phyloP scores from a whole-genome alignment of 2,329 filamentous ascomycete species.

The Fusarium nurragi region DNA sequence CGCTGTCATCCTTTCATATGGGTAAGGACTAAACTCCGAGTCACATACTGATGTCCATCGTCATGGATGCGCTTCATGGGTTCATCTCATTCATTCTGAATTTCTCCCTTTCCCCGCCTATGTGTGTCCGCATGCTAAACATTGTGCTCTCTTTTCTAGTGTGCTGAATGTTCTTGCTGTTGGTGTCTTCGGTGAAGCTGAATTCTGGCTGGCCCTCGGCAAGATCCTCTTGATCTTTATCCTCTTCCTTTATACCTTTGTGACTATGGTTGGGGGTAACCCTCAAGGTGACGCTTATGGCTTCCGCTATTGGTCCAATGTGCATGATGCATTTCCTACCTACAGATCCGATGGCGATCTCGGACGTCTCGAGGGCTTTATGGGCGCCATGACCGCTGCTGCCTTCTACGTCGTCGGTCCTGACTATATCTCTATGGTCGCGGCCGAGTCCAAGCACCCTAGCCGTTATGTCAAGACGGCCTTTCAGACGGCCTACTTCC shows the following conservation, averaged over 20 bases:
- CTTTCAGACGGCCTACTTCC: constrained; percentile 79
- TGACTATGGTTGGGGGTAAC: constrained; percentile 39
- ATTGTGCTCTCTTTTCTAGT: constrained; percentile 25
- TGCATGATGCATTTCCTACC: constrained; percentile 24
- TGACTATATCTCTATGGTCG: constrained; percentile 39
- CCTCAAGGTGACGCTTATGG: constrained; percentile 32
- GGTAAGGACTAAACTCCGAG: constrained; percentile 31
- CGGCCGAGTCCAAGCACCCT: constrained; percentile 51
- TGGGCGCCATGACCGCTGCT: constrained; percentile 24
- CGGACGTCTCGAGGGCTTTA: constrained; percentile 32
- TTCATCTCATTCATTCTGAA: background rate
- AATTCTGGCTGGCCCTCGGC: constrained; percentile 36
- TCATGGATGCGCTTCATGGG: constrained; percentile 33
- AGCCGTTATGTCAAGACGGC: constrained; percentile 73
- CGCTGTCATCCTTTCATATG: constrained; percentile 34
- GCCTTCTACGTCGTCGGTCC: constrained; percentile 36
- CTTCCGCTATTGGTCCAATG: constrained; percentile 32
- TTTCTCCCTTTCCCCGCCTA: background rate
- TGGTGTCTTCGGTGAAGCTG: constrained; percentile 39
- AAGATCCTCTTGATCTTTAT: constrained; percentile 37
- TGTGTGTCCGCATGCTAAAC: constrained; percentile 34
- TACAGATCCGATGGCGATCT: constrained; percentile 27
- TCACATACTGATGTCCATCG: constrained; percentile 29
- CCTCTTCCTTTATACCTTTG: constrained; percentile 36
- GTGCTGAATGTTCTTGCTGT: constrained; percentile 52